phyloP scores from a whole-genome alignment of 2,329 filamentous ascomycete species.

The Colletotrichum paranaense region DNA sequence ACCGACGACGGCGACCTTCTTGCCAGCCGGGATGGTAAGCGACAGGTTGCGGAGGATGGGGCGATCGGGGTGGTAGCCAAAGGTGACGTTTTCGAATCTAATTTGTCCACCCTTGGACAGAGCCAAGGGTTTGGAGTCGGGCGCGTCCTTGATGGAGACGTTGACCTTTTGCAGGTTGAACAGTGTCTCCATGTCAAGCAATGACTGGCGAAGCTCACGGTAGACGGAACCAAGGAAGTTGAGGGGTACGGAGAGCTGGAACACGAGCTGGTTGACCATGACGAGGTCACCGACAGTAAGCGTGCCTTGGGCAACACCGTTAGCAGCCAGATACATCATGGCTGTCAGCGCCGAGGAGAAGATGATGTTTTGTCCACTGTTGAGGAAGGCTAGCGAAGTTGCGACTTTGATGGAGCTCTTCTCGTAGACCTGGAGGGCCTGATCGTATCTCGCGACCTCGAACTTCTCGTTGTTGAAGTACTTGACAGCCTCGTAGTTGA shows the following conservation, averaged over 20 bases:
- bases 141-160: conserved; percentile 82
- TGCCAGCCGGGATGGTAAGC: conserved; percentile 92
- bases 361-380: conserved; percentile 96
- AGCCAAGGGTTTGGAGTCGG: conserved; percentile 77
- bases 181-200: conserved; percentile 98
- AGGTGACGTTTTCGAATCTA: conserved; percentile 92
- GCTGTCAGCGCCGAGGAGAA: conserved; percentile 92
- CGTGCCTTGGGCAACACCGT: conserved; percentile 83
- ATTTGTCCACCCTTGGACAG: conserved; percentile 88
- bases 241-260: conserved; percentile 94
- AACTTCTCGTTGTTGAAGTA: conserved; percentile 99
- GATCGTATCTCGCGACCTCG: conserved; percentile 90
- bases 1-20: conserved; percentile 95
- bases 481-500: conserved; percentile 99
- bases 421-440: conserved; percentile 87
- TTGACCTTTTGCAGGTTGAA: conserved; percentile 99
- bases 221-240: conserved; percentile 99
- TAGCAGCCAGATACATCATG: conserved; percentile 98
- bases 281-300: conserved; percentile 96
- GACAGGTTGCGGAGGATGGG: conserved; percentile 88
- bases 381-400: conserved; percentile 91
- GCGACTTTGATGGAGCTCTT: conserved; percentile 96
- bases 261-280: conserved; percentile 99
- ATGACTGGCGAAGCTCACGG: conserved; percentile 90
- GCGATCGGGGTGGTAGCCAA: conserved; percentile 88